phyloP scores from a whole-genome alignment of 2,329 filamentous ascomycete species.

The Fusarium hostae region DNA sequence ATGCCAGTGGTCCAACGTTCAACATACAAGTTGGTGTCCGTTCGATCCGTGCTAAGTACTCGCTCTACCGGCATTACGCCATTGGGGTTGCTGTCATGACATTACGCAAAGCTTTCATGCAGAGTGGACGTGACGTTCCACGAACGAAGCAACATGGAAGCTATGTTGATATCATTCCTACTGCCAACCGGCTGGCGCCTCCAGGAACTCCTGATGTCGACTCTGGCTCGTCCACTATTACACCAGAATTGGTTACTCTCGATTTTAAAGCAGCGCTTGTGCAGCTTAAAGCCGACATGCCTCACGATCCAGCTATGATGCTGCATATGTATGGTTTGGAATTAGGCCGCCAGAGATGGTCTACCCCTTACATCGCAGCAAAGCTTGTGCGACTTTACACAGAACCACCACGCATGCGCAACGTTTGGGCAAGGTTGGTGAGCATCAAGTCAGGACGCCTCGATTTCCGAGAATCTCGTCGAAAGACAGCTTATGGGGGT shows the following conservation, averaged over 20 bases:
- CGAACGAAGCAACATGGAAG: constrained; percentile 48
- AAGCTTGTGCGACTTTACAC: constrained; percentile 87
- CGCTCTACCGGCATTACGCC: constrained; percentile 92
- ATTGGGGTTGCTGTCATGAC: constrained; percentile 84
- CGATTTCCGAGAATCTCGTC: constrained; percentile 81
- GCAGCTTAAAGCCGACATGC: constrained; percentile 90
- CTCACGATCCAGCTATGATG: constrained; percentile 90
- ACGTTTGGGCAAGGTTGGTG: constrained; percentile 86
- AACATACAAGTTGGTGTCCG: constrained; percentile 86
- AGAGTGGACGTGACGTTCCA: constrained; percentile 57
- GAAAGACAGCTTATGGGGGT: constrained; percentile 69
- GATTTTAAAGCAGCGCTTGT: constrained; percentile 85
- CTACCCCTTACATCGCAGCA: constrained; percentile 81
- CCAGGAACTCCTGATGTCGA: constrained; percentile 50
- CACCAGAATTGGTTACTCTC: constrained; percentile 77
- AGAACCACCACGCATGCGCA: constrained; percentile 83
- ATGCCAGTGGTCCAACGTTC: constrained; percentile 87
- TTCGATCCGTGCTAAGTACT: constrained; percentile 86
- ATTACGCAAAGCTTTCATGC: constrained; percentile 75
- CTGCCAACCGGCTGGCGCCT: constrained; percentile 52
- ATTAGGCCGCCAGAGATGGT: constrained; percentile 86
- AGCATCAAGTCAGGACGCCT: constrained; percentile 84
- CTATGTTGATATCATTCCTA: constrained; percentile 31
- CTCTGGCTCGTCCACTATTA: constrained; percentile 48
- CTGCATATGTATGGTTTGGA: constrained; percentile 87